Base-by-base conservation (phyloP, 2,329 filamentous ascomycete species). In the Aspergillus tamarii region DNA sequence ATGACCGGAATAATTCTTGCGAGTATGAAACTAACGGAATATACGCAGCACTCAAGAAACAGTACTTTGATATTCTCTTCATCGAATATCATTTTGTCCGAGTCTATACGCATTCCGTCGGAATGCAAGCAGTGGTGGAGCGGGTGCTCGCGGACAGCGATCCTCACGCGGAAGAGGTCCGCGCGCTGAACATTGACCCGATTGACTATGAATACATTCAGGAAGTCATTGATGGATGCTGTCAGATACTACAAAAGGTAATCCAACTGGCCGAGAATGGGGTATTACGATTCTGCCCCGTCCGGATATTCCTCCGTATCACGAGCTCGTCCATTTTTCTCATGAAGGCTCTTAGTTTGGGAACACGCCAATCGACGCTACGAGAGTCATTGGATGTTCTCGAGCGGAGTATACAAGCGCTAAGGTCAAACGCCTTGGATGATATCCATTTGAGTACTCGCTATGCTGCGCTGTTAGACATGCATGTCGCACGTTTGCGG, bases 101-200 rank as follows among this genome's bases (percentile, higher is more conserved):
- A 32, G 79, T 81, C 4, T 82, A 79, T 72, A 79, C 74, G 34
- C 78, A 76, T 63, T 78, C 74, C 60, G 78, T 87, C 7, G 84
- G 84, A 3, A 84, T 87, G 73, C 85, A 87, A 71, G 85, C 85
- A 2, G 82, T 87, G 3, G 84, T 86, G 3, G 84, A 87, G 63
- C 82, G 84, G n/a, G 82, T 80, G 1, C 74, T 84, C 6, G 74
- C 76, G 41, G 75, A 78, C 54, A 69, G 70, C 30, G 73, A 75
- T 43, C 66, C 73, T 7, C 74, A 75, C 46, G 32, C 69, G 56
- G 69, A 76, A 53, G 45, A 81, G 73, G 73, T 82, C 43, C 70
- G 81, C 12, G 73, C 80, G 14, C 76, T 83, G 67, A 77, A 79
- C 55, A 78, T 84, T 26, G 82, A 84, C 61, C 77, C 81, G 1